Evolutionary conservation across 768 basidiomycete genomes (phyloP).

Genomic region (Pleurotus djamor): DNA sequence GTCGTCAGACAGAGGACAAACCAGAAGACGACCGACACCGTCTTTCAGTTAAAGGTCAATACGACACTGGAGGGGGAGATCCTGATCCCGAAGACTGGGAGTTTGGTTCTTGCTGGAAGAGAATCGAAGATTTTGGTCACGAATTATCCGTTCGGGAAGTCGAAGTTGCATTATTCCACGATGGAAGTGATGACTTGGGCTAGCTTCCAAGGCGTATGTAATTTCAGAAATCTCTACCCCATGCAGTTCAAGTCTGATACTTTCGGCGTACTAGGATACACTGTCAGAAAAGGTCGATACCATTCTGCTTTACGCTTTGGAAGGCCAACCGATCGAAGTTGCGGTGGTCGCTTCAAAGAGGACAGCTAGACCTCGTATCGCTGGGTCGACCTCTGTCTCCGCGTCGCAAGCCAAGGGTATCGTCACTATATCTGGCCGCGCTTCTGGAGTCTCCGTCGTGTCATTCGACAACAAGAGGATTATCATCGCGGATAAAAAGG

Average conservation of each 20-base stretch:
- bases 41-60: constrained; percentile 38
- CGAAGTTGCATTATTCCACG: constrained; percentile 58
- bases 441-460: constrained; percentile 34
- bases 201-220: constrained; percentile 27
- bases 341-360: constrained; percentile 11
- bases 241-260: too few species aligned
- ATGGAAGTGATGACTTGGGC: constrained; percentile 51
- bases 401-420: constrained; percentile 20
- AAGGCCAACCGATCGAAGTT: constrained; percentile 33
- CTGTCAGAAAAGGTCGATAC: constrained; percentile 21
- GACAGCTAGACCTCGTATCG: constrained; percentile 9
- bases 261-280: too few species aligned
- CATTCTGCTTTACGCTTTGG: constrained; percentile 33
- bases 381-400: constrained; percentile 18
- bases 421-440: constrained; percentile 40
- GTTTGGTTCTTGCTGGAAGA: constrained; percentile 56
- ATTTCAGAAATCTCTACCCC: too few species aligned
- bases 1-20: constrained; percentile 50
- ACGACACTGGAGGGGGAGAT: constrained; percentile 45
- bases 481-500: constrained; percentile 55
- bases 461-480: constrained; percentile 45
- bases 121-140: constrained; percentile 65
- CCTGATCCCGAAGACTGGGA: constrained; percentile 30
- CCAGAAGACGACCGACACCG: constrained; percentile 45
- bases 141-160: constrained; percentile 58